These are phyloP conservation scores for Polyporus arcularius DNA, from an alignment of 768 basidiomycete genomes.

Conservation along the genomic window DNA sequence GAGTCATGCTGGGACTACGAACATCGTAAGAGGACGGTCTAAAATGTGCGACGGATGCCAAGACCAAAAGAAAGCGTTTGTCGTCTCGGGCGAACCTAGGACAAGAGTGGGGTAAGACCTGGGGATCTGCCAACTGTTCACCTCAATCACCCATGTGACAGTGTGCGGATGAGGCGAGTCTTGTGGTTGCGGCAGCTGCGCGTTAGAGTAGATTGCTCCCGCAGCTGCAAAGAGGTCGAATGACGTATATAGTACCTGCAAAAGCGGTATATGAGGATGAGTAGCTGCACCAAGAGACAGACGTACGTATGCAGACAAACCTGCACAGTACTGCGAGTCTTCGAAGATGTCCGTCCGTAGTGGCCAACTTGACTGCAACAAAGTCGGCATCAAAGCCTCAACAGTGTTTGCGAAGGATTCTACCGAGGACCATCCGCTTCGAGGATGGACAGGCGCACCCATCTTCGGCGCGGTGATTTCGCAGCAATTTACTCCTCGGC, in stretches of 20 bases:
- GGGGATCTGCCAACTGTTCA: neutral
- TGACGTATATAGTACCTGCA: too few relatives aligned
- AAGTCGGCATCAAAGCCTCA: neutral
- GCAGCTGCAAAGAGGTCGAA: too few relatives aligned
- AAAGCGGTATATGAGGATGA: too few relatives aligned
- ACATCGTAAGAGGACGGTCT: too few relatives aligned
- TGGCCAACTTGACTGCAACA: neutral
- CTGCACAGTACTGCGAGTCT: neutral
- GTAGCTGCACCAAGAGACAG: too few relatives aligned
- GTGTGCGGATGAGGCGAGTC: neutral
- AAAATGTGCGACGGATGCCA: too few relatives aligned
- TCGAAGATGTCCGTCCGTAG: neutral
- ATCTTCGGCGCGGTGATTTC: neutral
- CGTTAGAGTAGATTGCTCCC: neutral
- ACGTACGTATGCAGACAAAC: too few relatives aligned
- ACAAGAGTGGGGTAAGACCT: neutral
- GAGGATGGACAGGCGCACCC: neutral
- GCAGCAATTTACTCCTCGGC: slow-evolving; percentile 6
- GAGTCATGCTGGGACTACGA: neutral
- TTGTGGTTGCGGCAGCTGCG: neutral
- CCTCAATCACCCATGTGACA: neutral
- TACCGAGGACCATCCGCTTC: slow-evolving; percentile 14
- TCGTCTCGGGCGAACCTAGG: too few relatives aligned
- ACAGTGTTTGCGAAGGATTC: slow-evolving; percentile 6
- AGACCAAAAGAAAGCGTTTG: too few relatives aligned